Evolutionary conservation across 1,139 yeast genomes (phyloP).

Genomic region (Pneumocystis murina): DNA sequence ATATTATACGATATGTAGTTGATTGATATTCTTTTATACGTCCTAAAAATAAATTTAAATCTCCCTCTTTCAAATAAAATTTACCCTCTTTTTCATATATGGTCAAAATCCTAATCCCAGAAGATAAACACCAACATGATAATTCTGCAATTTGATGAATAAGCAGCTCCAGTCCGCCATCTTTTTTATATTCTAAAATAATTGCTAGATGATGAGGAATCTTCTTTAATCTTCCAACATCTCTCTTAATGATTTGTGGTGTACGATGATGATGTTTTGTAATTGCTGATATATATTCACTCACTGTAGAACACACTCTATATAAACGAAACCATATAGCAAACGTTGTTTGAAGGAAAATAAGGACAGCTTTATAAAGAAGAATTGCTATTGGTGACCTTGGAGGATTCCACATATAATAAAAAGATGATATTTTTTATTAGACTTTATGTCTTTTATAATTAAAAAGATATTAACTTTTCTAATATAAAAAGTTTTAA

Average conservation of each 20-base stretch:
- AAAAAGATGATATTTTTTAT: neutral
- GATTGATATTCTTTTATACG: slow-evolving; percentile 25
- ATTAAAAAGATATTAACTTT: no score
- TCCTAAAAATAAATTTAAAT: slow-evolving; percentile 7
- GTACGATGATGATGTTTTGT: neutral
- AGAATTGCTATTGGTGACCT: neutral
- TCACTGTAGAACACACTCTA: neutral
- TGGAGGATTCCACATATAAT: neutral
- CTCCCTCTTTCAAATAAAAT: neutral
- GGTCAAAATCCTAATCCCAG: slow-evolving; percentile 58
- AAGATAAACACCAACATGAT: slow-evolving; percentile 74
- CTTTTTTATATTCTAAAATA: slow-evolving; percentile 53
- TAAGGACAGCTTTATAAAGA: neutral
- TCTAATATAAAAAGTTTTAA: no score
- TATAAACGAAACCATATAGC: neutral
- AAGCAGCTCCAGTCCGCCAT: slow-evolving; percentile 75
- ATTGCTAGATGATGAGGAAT: slow-evolving; percentile 66
- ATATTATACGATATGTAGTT: slow-evolving; percentile 45
- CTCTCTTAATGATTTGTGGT: slow-evolving; percentile 55
- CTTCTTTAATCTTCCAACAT: slow-evolving; percentile 54
- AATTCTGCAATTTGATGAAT: slow-evolving; percentile 63
- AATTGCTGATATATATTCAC: neutral
- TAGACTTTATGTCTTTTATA: no score
- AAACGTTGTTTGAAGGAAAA: neutral
- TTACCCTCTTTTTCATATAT: slow-evolving; percentile 69